A percentile compares a stretch with the other conserved stretches of the same genome.
Evolutionary conservation across 2,329 filamentous ascomycete genomes (phyloP).

Genomic region (Fusarium continuum): DNA sequence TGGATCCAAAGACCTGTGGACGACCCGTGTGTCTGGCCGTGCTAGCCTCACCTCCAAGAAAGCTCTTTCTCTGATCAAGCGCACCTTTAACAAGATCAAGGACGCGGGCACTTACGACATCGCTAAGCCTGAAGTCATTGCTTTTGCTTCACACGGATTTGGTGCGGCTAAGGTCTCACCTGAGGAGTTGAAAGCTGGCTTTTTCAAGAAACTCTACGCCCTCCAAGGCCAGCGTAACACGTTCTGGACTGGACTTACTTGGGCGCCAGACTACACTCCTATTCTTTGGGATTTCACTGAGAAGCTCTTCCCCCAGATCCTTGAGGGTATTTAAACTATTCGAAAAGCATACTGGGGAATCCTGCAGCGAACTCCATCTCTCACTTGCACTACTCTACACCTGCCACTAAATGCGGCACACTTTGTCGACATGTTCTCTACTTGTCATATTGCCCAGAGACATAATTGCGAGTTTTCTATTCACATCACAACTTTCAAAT

Average conservation of each 20-base stretch:
- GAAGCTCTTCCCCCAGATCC: conserved; percentile 18
- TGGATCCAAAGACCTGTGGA: not conserved
- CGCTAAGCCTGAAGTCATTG: conserved; percentile 16
- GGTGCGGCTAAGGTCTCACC: conserved; percentile 40
- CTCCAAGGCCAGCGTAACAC: conserved; percentile 50
- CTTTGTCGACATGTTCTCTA: no score
- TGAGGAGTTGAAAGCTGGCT: conserved; percentile 44
- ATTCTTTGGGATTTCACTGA: conserved; percentile 41
- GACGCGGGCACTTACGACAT: conserved; percentile 10
- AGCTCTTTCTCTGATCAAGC: conserved; percentile 4
- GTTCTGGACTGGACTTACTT: conserved; percentile 48
- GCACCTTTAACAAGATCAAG: not conserved
- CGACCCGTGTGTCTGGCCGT: conserved; percentile 14
- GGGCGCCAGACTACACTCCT: conserved; percentile 39
- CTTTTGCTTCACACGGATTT: conserved; percentile 29
- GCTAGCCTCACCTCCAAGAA: not conserved
- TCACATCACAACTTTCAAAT: no score
- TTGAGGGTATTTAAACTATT: not conserved
- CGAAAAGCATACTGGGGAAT: no score
- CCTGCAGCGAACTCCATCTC: no score
- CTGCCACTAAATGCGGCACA: no score
- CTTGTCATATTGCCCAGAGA: no score
- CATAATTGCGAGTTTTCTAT: no score
- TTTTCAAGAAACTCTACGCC: conserved; percentile 47
- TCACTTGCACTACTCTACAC: no score